Evolutionary conservation across 306 rosid species (phyloP).

Genomic region (Sicyos baderoa): DNA sequence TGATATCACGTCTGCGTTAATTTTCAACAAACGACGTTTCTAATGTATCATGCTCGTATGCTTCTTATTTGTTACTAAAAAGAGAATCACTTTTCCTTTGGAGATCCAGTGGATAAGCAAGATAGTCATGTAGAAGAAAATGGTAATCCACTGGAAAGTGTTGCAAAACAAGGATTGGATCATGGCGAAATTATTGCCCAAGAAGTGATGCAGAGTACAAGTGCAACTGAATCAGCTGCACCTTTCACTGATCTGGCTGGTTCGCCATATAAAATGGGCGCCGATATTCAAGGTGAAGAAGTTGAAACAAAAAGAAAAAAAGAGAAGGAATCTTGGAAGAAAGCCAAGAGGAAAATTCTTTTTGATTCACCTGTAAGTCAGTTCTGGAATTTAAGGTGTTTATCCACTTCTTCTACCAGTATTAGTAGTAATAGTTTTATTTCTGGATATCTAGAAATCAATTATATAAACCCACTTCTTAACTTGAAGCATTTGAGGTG

Average conservation of each 20-base stretch:
- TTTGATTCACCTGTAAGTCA: conserved; percentile 24
- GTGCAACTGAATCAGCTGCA: not conserved
- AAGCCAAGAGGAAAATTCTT: conserved; percentile 18
- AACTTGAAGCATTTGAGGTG: too few species aligned
- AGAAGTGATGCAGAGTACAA: conserved; percentile 7
- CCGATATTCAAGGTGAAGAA: conserved; percentile 11
- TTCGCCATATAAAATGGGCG: not conserved
- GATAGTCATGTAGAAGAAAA: conserved; percentile 7
- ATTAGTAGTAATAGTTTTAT: not conserved
- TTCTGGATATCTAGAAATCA: not conserved
- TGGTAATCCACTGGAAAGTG: conserved; percentile 1
- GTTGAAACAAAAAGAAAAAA: conserved; percentile 17
- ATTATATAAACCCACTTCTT: too few species aligned
- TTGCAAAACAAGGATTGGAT: not conserved
- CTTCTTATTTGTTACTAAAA: not conserved
- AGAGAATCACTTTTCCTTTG: not conserved
- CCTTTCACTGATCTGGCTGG: not conserved
- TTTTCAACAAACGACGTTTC: not conserved
- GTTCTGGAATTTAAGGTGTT: not conserved
- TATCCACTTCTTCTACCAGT: not conserved
- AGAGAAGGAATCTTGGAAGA: conserved; percentile 14
- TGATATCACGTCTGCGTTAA: not conserved
- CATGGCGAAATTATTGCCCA: conserved; percentile 7
- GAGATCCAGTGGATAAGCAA: not conserved
- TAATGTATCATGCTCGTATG: not conserved